Evolutionary conservation across 75 land plant genomes (phyloP).

Genomic region (Chamaecyparis obtusa): DNA sequence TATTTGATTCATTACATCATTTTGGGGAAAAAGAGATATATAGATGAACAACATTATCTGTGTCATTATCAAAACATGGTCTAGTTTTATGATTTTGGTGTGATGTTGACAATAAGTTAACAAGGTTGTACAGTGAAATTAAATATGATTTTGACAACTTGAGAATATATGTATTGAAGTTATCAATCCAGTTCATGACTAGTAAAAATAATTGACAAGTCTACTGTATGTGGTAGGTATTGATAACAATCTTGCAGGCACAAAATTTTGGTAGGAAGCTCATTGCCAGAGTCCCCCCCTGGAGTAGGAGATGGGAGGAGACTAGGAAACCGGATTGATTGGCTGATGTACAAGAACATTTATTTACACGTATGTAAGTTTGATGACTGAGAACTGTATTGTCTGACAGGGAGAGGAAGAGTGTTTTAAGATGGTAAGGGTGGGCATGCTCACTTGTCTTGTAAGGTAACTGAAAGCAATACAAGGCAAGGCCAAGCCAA

Average conservation of each 20-base stretch:
- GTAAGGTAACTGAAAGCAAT: background rate
- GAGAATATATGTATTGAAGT: too few relatives aligned
- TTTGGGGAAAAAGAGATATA: background rate
- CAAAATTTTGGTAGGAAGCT: background rate
- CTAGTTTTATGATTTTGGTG: too few relatives aligned
- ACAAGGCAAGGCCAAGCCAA: background rate
- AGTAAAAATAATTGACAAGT: too few relatives aligned
- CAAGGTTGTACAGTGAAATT: too few relatives aligned
- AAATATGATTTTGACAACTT: too few relatives aligned
- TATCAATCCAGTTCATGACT: too few relatives aligned
- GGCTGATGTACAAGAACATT: background rate
- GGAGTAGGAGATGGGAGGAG: background rate
- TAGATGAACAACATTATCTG: background rate
- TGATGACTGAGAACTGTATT: background rate
- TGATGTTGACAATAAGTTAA: too few relatives aligned
- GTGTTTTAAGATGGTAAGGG: constrained; percentile 5
- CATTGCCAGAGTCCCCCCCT: background rate
- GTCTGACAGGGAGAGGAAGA: background rate
- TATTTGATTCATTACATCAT: background rate
- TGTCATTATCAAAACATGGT: too few relatives aligned
- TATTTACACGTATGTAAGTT: background rate
- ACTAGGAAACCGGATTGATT: background rate
- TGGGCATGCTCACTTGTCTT: background rate
- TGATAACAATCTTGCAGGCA: too few relatives aligned
- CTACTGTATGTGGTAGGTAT: background rate